phyloP scores from a whole-genome alignment of 495 filamentous ascomycete species.

The Friedmanniomyces simplex region DNA sequence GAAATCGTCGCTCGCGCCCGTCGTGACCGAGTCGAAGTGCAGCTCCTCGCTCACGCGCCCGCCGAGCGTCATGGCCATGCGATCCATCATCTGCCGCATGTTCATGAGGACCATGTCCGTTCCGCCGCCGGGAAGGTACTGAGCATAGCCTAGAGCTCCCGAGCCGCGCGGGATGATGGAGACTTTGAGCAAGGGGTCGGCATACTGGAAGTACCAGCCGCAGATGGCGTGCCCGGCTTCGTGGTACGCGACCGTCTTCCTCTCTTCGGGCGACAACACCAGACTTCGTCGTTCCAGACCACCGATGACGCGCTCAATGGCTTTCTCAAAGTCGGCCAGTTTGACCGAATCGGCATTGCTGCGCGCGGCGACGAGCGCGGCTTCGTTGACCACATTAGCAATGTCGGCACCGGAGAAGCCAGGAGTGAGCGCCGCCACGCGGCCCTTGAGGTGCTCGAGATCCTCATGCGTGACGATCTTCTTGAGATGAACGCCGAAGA shows the following conservation, averaged over 20 bases:
- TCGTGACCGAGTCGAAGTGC: conserved; percentile 91
- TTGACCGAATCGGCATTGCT: conserved; percentile 61
- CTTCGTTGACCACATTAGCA: conserved; percentile 96
- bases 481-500: conserved; percentile 83
- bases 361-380: conserved; percentile 86
- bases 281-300: conserved; percentile 94
- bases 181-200: conserved; percentile 94
- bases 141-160: conserved; percentile 88
- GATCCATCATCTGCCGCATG: conserved; percentile 92
- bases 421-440: conserved; percentile 82
- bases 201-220: conserved; percentile 95
- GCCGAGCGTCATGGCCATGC: conserved; percentile 98
- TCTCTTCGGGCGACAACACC: conserved; percentile 84
- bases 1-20: conserved; percentile 91
- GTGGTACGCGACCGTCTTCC: conserved; percentile 91
- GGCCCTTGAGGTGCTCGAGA: conserved; percentile 72
- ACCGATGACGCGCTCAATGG: conserved; percentile 93
- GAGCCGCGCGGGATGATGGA: conserved; percentile 95
- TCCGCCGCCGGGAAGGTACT: conserved; percentile 75
- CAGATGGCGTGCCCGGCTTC: conserved; percentile 98
- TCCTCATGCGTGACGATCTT: conserved; percentile 90
- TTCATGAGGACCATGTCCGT: conserved; percentile 91
- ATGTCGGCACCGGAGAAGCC: conserved; percentile 97
- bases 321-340: conserved; percentile 90
- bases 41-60: conserved; percentile 91